Percentiles rank a stretch among this genome's conserved stretches.
Evolutionary conservation across 495 filamentous ascomycete genomes (phyloP).

Genomic region (Aspergillus sclerotioniger): DNA sequence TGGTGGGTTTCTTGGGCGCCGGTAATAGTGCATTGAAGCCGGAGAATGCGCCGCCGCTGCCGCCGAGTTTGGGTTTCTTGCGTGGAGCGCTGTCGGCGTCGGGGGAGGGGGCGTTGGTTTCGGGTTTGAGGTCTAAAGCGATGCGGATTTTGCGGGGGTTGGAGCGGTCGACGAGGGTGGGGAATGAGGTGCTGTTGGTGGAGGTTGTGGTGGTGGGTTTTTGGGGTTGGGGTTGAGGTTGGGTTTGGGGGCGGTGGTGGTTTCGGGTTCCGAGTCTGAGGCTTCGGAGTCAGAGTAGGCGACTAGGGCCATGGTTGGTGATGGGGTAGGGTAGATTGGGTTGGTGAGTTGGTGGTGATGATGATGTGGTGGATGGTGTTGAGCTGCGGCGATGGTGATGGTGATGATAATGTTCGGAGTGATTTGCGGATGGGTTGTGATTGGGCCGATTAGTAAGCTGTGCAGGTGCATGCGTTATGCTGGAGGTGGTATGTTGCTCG

Average conservation of each 20-base stretch:
- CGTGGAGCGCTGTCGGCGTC: conserved; percentile 61
- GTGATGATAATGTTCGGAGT: not conserved
- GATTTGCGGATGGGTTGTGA: not conserved
- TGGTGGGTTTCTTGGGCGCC: conserved; percentile 61
- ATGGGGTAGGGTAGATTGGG: not conserved
- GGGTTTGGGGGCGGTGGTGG: conserved; percentile 16
- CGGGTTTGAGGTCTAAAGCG: conserved; percentile 55
- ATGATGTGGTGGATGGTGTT: not conserved
- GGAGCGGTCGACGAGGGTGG: conserved; percentile 66
- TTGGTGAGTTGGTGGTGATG: not conserved
- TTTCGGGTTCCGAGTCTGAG: conserved; percentile 56
- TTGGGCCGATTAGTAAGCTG: too few relatives aligned
- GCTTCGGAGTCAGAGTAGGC: conserved; percentile 84
- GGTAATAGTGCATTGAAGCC: conserved; percentile 87
- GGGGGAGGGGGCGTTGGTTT: conserved; percentile 24
- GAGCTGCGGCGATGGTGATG: not conserved
- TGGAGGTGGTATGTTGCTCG: too few relatives aligned
- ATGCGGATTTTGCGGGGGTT: conserved; percentile 82
- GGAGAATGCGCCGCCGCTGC: conserved; percentile 57
- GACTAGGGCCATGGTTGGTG: conserved; percentile 67
- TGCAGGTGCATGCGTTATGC: too few relatives aligned
- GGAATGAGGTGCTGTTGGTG: conserved; percentile 22
- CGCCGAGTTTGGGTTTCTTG: conserved; percentile 63
- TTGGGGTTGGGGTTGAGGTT: conserved; percentile 24
- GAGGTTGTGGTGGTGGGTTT: conserved; percentile 41